These are phyloP conservation scores for Leptodermis oblonga DNA, from an alignment of 257 asterid genomes.

Conservation along the genomic window DNA sequence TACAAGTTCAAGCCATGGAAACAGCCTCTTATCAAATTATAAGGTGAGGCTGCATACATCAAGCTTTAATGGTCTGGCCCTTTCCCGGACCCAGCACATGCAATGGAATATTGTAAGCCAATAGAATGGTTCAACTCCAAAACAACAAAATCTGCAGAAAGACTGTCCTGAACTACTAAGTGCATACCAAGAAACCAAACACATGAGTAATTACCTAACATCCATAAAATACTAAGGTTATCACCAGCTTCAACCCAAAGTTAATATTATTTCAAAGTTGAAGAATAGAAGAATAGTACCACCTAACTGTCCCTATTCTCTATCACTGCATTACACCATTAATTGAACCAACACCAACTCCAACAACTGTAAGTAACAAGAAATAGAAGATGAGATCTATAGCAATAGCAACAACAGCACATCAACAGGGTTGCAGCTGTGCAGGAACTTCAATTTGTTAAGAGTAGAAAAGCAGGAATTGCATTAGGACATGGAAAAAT, in stretches of 20 bases:
- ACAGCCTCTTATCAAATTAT: too few relatives aligned
- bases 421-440: background rate
- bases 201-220: background rate
- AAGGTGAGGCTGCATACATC: too few relatives aligned
- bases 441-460: background rate
- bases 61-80: too few relatives aligned
- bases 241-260: background rate
- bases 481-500: background rate
- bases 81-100: too few relatives aligned
- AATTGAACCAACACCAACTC: background rate
- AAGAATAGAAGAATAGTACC: conserved; percentile 6
- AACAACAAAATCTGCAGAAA: background rate
- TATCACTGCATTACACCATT: background rate
- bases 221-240: background rate
- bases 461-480: background rate
- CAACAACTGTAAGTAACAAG: background rate
- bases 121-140: background rate
- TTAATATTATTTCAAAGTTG: background rate
- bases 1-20: too few relatives aligned
- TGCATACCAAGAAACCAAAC: background rate
- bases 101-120: background rate
- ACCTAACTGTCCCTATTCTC: background rate
- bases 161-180: background rate
- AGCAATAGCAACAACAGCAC: background rate
- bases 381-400: background rate